A percentile compares a stretch with the other conserved stretches of the same genome.
These are phyloP conservation scores for Alternaria solani DNA, from an alignment of 2,329 filamentous ascomycete species.

Conservation along the genomic window DNA sequence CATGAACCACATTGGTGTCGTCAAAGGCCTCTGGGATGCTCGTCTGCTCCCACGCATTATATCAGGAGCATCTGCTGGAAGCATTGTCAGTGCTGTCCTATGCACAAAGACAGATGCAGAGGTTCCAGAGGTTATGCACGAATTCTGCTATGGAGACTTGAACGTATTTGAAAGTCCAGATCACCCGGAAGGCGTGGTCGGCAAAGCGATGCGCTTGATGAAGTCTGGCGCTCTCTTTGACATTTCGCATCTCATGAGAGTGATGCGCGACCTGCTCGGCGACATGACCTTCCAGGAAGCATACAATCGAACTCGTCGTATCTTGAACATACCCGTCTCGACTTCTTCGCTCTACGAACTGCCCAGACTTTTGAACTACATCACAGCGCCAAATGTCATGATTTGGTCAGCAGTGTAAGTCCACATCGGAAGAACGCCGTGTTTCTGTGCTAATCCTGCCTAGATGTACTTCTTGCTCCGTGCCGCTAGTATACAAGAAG, in stretches of 20 bases:
- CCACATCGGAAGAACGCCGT: fast-evolving
- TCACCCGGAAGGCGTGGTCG: conserved; percentile 68
- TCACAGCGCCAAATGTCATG: conserved; percentile 91
- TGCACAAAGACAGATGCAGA: conserved; percentile 82
- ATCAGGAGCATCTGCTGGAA: conserved; percentile 85
- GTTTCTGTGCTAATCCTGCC: conserved; percentile 16
- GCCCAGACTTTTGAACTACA: conserved; percentile 86
- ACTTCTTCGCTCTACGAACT: conserved; percentile 87
- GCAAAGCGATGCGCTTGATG: conserved; percentile 74
- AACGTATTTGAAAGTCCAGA: conserved; percentile 76
- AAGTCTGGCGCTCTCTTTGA: conserved; percentile 88
- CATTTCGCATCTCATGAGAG: conserved; percentile 78
- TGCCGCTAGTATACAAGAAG: conserved; percentile 84
- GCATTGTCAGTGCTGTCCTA: conserved; percentile 82
- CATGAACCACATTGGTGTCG: conserved; percentile 89
- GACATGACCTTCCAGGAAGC: conserved; percentile 96
- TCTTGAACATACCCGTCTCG: conserved; percentile 93
- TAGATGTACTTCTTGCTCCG: conserved; percentile 88
- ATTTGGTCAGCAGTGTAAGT: conserved; percentile 90
- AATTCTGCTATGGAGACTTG: conserved; percentile 81
- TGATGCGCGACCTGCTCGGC: conserved; percentile 82
- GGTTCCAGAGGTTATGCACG: conserved; percentile 71
- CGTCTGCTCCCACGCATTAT: conserved; percentile 83
- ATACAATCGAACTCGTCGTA: conserved; percentile 90
- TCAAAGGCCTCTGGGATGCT: conserved; percentile 80